Evolutionary conservation across 2,329 filamentous ascomycete species (phyloP), one percentile per base, ranked within the genome.

Genomic region (Amauroascus verrucosus): DNA sequence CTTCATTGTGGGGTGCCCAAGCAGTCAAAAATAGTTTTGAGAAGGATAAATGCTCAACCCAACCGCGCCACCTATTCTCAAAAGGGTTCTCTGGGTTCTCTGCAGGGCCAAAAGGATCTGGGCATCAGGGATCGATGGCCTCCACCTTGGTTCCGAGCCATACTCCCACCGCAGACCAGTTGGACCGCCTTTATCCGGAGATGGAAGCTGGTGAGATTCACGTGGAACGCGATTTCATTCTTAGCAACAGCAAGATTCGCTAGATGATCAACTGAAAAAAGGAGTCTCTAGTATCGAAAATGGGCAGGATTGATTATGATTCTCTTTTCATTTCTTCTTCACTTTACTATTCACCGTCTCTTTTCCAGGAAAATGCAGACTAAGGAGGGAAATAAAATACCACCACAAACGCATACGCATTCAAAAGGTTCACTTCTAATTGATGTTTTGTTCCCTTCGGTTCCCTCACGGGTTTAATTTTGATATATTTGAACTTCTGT

Each of bases 1-100:
- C 81, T 13, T 78, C 81, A 16, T 75, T 86, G 58, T 86, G 83
- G 83, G 83, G 83, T 13, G 67, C 72, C 4, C 66, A 70, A 18
- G 65, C 65, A 16, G 61, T 70, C 20, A 64, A 65, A 13, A 51
- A 53, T 54, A 55, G 41, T 33, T 37, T 54, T 41, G 54, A 57
- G 26, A 48, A 33, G 28, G 28, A 41, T n/a, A 37, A 22, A 46
- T 20, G 20, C 43, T 32, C 40, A 14, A 30, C 51, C 1, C 44
- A 51, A 3, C 45, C 47, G 33, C 51, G 40, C 5, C 48, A 41
- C 8, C 48, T 57, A 24, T 59, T 51, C n/a, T 20, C 26, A 13
- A 22, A 38, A 28, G 30, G 43, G 18, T 44, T 37, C 41, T 35
- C 48, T 11, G 30, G 43, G 18, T 44, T 37, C 41, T 35, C 48